Percentiles rank a stretch among this genome's conserved stretches.
Evolutionary conservation across 1,284 basidiomycete species (phyloP).

Genomic region (Megacollybia platyphylla): DNA sequence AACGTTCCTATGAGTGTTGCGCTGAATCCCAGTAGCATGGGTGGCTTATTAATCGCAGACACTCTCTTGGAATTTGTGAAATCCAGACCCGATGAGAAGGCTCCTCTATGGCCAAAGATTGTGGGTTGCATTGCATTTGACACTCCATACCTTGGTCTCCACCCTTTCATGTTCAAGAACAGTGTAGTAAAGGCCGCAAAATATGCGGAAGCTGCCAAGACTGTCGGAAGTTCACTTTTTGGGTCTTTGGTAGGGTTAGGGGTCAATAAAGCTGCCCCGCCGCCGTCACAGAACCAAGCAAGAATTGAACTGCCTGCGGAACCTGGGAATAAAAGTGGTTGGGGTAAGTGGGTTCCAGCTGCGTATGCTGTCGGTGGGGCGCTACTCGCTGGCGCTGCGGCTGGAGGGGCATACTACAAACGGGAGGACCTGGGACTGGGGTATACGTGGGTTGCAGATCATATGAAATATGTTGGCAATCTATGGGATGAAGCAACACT

Average conservation of each 20-base stretch:
- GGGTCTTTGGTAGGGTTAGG: constrained; percentile 38
- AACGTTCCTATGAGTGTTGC: not conserved
- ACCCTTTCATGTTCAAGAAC: constrained; percentile 83
- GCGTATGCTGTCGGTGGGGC: constrained; percentile 57
- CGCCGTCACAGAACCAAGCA: constrained; percentile 9
- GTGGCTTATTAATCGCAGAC: constrained; percentile 80
- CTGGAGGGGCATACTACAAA: constrained; percentile 74
- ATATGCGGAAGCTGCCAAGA: constrained; percentile 57
- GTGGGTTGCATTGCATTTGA: constrained; percentile 80
- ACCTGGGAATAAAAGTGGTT: constrained; percentile 17
- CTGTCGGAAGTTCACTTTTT: constrained; percentile 43
- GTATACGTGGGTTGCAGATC: constrained; percentile 74
- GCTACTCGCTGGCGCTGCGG: constrained; percentile 72
- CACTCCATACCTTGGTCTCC: constrained; percentile 82
- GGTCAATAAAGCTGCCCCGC: constrained; percentile 17
- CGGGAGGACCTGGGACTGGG: constrained; percentile 61
- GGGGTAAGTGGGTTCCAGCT: constrained; percentile 53
- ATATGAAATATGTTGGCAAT: constrained; percentile 83
- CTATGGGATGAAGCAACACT: constrained; percentile 75
- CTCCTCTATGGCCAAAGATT: constrained; percentile 75
- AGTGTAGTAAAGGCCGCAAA: constrained; percentile 65
- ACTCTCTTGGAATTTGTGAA: constrained; percentile 64
- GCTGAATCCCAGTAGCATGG: constrained; percentile 53
- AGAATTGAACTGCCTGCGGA: not conserved
- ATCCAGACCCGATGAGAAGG: constrained; percentile 44